Percentiles rank a stretch among this genome's conserved stretches.
Conservation (phyloP, 768 basidiomycete genomes). For the Tricholoma saponaceum region DNA sequence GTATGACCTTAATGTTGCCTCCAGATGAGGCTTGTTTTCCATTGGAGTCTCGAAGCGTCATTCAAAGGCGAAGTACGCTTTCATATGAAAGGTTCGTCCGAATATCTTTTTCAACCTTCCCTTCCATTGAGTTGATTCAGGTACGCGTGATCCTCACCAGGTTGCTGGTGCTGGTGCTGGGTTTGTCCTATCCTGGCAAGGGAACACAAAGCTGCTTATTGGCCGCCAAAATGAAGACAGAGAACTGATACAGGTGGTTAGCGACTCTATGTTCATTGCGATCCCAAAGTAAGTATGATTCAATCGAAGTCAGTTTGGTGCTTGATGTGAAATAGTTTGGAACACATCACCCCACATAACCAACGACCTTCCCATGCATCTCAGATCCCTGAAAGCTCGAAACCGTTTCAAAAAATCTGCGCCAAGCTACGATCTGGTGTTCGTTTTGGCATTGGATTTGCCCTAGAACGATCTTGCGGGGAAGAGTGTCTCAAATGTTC, state of each 20-base stretch:
- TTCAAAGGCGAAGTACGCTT: constrained; percentile 73
- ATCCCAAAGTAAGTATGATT: constrained; percentile 72
- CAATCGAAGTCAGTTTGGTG: neutral
- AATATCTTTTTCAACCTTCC: neutral
- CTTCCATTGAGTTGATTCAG: constrained; percentile 32
- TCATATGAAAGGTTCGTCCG: constrained; percentile 75
- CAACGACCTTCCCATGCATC: constrained; percentile 12
- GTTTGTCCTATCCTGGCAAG: constrained; percentile 82
- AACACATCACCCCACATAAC: constrained; percentile 16
- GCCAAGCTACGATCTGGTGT: constrained; percentile 84
- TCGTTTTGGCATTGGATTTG: constrained; percentile 80
- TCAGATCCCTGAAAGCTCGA: constrained; percentile 15
- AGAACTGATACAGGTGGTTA: constrained; percentile 80
- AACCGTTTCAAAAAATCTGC: constrained; percentile 62
- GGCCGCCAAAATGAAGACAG: constrained; percentile 65
- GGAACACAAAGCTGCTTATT: constrained; percentile 65
- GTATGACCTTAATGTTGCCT: constrained; percentile 2
- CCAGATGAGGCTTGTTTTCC: constrained; percentile 73
- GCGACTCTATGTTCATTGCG: constrained; percentile 76
- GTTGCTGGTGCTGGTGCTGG: constrained; percentile 73
- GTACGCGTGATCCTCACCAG: constrained; percentile 77
- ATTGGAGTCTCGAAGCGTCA: constrained; percentile 69
- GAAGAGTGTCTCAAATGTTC: constrained; percentile 59
- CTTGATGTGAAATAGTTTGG: constrained; percentile 12
- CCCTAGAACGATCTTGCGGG: constrained; percentile 79